These are phyloP conservation scores for Globisporangium cystogenes DNA, from an alignment of 352 stramenopile species.

Conservation along the genomic window DNA sequence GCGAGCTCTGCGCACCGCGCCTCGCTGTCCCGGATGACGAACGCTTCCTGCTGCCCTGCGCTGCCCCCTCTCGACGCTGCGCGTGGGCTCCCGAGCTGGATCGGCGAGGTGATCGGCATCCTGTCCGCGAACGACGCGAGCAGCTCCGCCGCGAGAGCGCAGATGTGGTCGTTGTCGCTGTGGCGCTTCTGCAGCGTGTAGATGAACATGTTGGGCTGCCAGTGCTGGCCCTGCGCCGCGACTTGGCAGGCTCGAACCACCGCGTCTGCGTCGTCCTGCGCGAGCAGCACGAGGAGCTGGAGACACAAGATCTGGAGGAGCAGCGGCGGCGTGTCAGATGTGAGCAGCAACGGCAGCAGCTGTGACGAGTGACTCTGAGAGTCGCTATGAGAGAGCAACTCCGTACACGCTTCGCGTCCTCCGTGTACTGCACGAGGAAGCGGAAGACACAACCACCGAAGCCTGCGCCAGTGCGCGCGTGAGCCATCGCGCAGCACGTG, in stretches of 20 bases:
- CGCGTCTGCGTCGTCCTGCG: conserved; percentile 37
- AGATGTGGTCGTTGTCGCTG: conserved; percentile 36
- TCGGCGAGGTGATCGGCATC: conserved; percentile 53
- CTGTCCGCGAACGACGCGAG: conserved; percentile 33
- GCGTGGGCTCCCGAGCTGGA: conserved; percentile 28
- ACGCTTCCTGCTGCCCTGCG: conserved; percentile 4
- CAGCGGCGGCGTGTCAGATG: neutral
- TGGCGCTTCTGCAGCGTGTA: conserved; percentile 71
- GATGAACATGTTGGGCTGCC: conserved; percentile 80
- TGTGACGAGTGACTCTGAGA: too few species aligned
- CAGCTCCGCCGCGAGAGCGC: conserved; percentile 32
- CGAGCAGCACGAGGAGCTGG: conserved; percentile 46
- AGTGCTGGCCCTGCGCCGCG: conserved; percentile 58
- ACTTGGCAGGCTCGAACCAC: conserved; percentile 53
- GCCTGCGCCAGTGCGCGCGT: conserved; percentile 14
- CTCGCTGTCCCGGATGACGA: conserved; percentile 5
- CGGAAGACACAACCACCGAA: conserved; percentile 58
- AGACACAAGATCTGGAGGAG: conserved; percentile 42
- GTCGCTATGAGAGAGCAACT: neutral
- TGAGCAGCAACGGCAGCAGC: neutral
- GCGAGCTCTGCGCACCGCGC: neutral
- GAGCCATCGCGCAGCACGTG: neutral
- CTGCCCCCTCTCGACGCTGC: neutral
- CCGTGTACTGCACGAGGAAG: conserved; percentile 43
- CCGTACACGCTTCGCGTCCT: conserved; percentile 53